Evolutionary conservation across 768 basidiomycete genomes (phyloP), one percentile per base, ranked within the genome.

Genomic region (Hericium coralloides): DNA sequence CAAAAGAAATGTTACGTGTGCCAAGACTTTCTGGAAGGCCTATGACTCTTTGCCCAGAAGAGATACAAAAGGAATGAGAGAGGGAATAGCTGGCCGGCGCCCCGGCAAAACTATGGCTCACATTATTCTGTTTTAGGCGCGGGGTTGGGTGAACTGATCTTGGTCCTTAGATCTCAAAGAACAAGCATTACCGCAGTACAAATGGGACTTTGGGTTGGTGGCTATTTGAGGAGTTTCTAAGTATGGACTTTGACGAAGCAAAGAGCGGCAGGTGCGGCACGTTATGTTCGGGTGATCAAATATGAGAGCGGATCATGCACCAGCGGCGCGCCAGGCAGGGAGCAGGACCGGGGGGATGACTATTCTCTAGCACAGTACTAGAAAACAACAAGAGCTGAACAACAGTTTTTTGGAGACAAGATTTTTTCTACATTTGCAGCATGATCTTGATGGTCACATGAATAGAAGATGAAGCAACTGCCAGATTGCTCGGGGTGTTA

Each of bases 241-340:
- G n/a, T n/a, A n/a, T n/a, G n/a, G n/a, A n/a, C n/a, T n/a, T n/a
- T n/a, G n/a, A n/a, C n/a, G n/a, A n/a, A n/a, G n/a, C n/a, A n/a
- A n/a, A n/a, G n/a, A n/a, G n/a, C n/a, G n/a, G n/a, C n/a, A n/a
- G n/a, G n/a, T n/a, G n/a, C n/a, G n/a, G n/a, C n/a, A n/a, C n/a
- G n/a, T n/a, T n/a, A n/a, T n/a, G n/a, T n/a, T n/a, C n/a, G n/a
- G n/a, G n/a, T n/a, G 57, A 37, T 74, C 1, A 36, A 53, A 18
- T 72, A 73, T 61, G 72, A 74, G 52, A 73, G 72, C 53, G n/a
- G 49, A 68, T 7, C 70, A 74, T 66, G 66, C 67, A n/a, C n/a
- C n/a, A n/a, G n/a, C n/a, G n/a, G n/a, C n/a, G n/a, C n/a, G n/a
- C n/a, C n/a, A n/a, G n/a, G n/a, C n/a, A n/a, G n/a, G n/a, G n/a